These are phyloP conservation scores for Knufia fluminis DNA, from an alignment of 2,329 filamentous ascomycete species.

Conservation along the genomic window DNA sequence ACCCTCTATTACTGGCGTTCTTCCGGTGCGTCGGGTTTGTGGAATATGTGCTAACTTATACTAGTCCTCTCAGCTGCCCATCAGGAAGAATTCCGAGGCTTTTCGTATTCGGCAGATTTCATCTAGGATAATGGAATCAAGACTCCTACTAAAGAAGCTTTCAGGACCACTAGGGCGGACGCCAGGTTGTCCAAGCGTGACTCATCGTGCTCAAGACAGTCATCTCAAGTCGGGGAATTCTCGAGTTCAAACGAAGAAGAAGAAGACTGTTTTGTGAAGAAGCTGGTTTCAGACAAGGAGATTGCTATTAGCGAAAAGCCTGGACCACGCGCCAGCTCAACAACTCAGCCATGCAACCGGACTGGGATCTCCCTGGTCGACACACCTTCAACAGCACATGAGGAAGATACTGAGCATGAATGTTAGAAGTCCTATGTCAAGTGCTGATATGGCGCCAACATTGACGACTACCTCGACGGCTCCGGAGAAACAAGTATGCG, in stretches of 20 bases:
- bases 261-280: background rate
- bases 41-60: slow-evolving; percentile 12
- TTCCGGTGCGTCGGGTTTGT: slow-evolving; percentile 17
- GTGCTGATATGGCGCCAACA: too few relatives aligned
- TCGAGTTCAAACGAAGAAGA: background rate
- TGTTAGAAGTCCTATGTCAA: too few relatives aligned
- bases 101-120: slow-evolving; percentile 93
- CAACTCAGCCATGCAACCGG: too few relatives aligned
- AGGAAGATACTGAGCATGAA: too few relatives aligned
- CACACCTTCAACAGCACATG: too few relatives aligned
- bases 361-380: too few relatives aligned
- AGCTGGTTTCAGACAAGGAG: background rate
- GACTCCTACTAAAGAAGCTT: background rate
- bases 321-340: too few relatives aligned
- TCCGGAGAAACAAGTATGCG: too few relatives aligned
- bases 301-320: background rate
- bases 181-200: background rate
- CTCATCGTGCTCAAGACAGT: background rate
- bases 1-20: slow-evolving; percentile 13
- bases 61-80: slow-evolving; percentile 91
- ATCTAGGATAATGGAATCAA: slow-evolving; percentile 38
- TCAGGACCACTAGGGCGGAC: background rate
- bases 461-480: too few relatives aligned
- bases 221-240: background rate
- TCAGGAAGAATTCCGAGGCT: slow-evolving; percentile 99